Evolutionary conservation across 169 alveolate genomes (phyloP).

Genomic region (Toxoplasma gondii): DNA sequence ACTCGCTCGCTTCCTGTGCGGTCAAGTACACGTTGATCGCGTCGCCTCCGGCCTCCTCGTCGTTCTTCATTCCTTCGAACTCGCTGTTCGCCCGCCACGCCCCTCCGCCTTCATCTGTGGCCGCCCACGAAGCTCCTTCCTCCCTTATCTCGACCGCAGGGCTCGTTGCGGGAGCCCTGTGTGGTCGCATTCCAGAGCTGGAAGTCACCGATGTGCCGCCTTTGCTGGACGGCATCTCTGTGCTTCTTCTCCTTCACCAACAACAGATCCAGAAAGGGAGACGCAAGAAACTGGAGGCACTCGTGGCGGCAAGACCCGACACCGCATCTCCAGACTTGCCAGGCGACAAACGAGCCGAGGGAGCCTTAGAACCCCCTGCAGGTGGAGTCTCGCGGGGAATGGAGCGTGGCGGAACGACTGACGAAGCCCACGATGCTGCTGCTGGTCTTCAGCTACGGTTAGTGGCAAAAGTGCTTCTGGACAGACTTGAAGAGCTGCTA

Average conservation of each 20-base stretch:
- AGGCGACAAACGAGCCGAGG: not conserved
- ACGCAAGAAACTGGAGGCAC: not conserved
- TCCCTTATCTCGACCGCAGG: conserved; percentile 12
- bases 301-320: not conserved
- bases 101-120: not conserved
- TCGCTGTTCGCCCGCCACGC: not conserved
- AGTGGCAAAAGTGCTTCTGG: not conserved
- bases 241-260: conserved; percentile 10
- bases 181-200: conserved; percentile 11
- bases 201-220: not conserved
- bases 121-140: not conserved
- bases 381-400: not conserved
- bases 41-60: not conserved
- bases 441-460: conserved; percentile 36
- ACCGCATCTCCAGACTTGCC: not conserved
- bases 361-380: not conserved
- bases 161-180: conserved; percentile 12
- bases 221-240: not conserved
- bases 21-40: not conserved
- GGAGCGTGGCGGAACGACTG: not conserved
- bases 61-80: not conserved
- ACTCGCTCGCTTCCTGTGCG: not conserved
- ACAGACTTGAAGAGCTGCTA: conserved; percentile 22
- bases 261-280: conserved; percentile 1
- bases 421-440: not conserved